These are phyloP conservation scores for Cercophora scortea DNA, from an alignment of 495 filamentous ascomycete genomes.

Conservation along the genomic window DNA sequence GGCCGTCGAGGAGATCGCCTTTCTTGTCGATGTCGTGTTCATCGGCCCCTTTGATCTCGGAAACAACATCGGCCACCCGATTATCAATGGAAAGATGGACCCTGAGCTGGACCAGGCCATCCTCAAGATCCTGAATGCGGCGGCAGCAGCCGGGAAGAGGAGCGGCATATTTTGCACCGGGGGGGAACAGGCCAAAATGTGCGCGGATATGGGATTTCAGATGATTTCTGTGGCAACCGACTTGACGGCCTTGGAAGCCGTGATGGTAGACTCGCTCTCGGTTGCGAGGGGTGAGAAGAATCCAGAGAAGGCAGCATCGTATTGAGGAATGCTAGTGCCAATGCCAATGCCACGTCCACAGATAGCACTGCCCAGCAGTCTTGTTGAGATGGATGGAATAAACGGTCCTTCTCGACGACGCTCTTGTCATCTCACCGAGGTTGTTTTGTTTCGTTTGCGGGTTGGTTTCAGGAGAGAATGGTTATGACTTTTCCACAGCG, in stretches of 20 bases:
- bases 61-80: constrained; percentile 67
- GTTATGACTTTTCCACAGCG: constrained; percentile 41
- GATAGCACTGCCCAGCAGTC: background rate
- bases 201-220: constrained; percentile 63
- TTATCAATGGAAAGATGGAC: constrained; percentile 53
- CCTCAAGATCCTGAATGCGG: constrained; percentile 52
- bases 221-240: constrained; percentile 66
- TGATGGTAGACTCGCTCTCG: constrained; percentile 35
- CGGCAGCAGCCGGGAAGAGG: constrained; percentile 60
- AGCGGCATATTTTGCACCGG: constrained; percentile 69
- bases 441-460: background rate
- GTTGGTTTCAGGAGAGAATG: background rate
- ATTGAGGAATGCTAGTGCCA: constrained; percentile 12
- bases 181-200: constrained; percentile 55
- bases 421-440: background rate
- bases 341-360: no score
- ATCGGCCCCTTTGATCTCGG: constrained; percentile 73
- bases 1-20: constrained; percentile 63
- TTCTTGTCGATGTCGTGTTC: constrained; percentile 67
- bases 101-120: constrained; percentile 63
- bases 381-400: background rate
- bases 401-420: no score
- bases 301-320: constrained; percentile 23
- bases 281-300: constrained; percentile 36
- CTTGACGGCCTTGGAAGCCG: constrained; percentile 43